Conservation (phyloP, 1,284 basidiomycete genomes). For the Volvariella surrecta region DNA sequence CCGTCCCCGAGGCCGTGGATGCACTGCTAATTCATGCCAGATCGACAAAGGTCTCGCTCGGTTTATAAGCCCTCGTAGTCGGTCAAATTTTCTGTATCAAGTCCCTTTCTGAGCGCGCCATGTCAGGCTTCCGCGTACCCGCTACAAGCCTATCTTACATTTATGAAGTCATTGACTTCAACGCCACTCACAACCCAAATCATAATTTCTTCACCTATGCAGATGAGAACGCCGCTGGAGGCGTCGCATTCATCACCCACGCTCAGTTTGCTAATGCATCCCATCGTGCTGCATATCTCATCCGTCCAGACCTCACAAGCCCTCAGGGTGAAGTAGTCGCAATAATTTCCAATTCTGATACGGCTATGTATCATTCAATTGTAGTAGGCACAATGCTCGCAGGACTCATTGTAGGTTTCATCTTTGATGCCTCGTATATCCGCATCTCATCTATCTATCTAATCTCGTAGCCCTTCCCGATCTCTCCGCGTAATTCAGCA, state of each 20-base stretch:
- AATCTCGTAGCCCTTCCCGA: slow-evolving; percentile 22
- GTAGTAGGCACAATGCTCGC: slow-evolving; percentile 20
- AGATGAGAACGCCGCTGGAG: slow-evolving; percentile 10
- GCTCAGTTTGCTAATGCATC: slow-evolving; percentile 22
- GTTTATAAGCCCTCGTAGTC: too few species aligned
- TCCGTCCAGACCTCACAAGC: slow-evolving; percentile 18
- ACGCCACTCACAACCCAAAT: slow-evolving; percentile 18
- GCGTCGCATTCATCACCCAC: slow-evolving; percentile 14
- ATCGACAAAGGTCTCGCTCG: too few species aligned
- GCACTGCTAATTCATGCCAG: too few species aligned
- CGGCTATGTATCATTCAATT: slow-evolving; percentile 22
- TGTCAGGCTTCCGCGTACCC: too few species aligned
- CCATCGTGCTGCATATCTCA: slow-evolving; percentile 21
- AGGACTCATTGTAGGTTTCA: slow-evolving; percentile 17
- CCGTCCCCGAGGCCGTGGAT: too few species aligned
- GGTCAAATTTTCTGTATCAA: too few species aligned
- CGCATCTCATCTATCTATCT: neutral
- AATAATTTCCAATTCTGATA: slow-evolving; percentile 21
- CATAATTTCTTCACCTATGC: slow-evolving; percentile 14
- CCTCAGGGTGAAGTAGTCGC: slow-evolving; percentile 21
- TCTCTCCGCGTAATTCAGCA: slow-evolving; percentile 20
- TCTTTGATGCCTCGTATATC: neutral
- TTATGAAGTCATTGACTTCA: slow-evolving; percentile 19
- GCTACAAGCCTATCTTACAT: too few species aligned
- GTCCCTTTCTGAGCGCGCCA: too few species aligned